Base-by-base conservation (phyloP, 2,329 filamentous ascomycete species). In the Fusarium fujikuroi region DNA sequence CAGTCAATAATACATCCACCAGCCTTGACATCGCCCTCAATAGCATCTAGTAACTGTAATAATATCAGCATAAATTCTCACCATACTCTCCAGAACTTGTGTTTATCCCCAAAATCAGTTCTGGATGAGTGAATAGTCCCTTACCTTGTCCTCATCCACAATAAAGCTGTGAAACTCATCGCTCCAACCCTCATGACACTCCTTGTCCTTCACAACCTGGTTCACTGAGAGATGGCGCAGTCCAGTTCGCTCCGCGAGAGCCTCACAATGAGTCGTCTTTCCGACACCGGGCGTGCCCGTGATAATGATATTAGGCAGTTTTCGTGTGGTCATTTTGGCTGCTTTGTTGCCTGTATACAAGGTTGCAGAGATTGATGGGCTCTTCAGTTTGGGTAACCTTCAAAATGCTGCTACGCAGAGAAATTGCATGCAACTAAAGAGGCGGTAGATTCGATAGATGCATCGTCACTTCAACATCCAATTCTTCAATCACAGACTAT, bases 241-340 rank as follows among this genome's bases (percentile, higher is more conserved):
- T 3, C 92, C 93, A 14, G 92, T 93, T 67, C 88, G 90, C 79
- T 92, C 87, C 11, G 94, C 93, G 54, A 99, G 85, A 77, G 90
- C 87, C 82, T 97, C 93, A 80, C 93, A 94, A 81, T 97, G 95
- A 12, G 93, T 97, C 23, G 95, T 97, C 85, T 99, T 99, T 79
- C 96, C 96, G 34, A 97, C 94, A 62, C 96, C 96, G 1, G 96
- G 96, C 25, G 96, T 99, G 73, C 96, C 96, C 44, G 96, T 98
- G 75, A 99, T 88, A 76, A 99, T 92, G 78, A 99, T 94, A 82
- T 98, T 99, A 36, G 96, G 96, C 71, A 84, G 83, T 36, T 80
- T 84, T 75, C 90, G 85, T 80, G 85, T 83, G 63, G 75, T 83
- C 58, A 66, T 70, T 73, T 66, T 63, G 23, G 63, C 40, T 30